These are phyloP conservation scores for Asterophora parasitica DNA, from an alignment of 768 basidiomycete species.

Conservation along the genomic window DNA sequence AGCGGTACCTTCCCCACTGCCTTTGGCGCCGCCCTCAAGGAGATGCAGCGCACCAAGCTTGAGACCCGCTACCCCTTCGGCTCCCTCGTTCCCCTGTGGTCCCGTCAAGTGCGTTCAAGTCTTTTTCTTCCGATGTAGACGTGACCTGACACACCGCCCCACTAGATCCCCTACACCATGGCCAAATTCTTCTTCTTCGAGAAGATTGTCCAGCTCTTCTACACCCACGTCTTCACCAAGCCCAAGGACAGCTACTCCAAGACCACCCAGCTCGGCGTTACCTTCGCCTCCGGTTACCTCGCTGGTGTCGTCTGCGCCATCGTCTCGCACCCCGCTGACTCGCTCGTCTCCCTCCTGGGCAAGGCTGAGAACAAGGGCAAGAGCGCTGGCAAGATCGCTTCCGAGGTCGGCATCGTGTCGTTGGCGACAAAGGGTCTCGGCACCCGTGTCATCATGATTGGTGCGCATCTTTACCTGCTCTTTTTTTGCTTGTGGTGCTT, in stretches of 20 bases:
- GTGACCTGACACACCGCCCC: not conserved
- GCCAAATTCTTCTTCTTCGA: conserved; percentile 98
- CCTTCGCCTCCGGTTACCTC: conserved; percentile 88
- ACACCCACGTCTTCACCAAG: conserved; percentile 78
- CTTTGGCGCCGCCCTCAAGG: conserved; percentile 64
- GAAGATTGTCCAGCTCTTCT: conserved; percentile 82
- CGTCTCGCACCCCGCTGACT: conserved; percentile 96
- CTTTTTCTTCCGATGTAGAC: not conserved
- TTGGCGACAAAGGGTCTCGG: conserved; percentile 85
- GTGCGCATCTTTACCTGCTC: conserved; percentile 26
- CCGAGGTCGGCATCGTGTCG: conserved; percentile 58
- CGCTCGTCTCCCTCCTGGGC: conserved; percentile 89
- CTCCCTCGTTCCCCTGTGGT: conserved; percentile 82
- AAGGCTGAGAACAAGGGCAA: conserved; percentile 86
- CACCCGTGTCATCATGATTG: conserved; percentile 84
- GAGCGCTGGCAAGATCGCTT: conserved; percentile 61
- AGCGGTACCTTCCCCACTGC: conserved; percentile 72
- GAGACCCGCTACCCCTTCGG: conserved; percentile 86
- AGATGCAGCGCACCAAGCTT: conserved; percentile 61
- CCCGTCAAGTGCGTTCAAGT: conserved; percentile 59
- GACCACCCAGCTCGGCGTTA: conserved; percentile 82
- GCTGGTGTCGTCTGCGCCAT: conserved; percentile 95
- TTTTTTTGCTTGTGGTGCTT: too few species aligned
- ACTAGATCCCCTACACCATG: conserved; percentile 95
- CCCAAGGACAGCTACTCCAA: conserved; percentile 79